Evolutionary conservation across 2,329 filamentous ascomycete species (phyloP), one percentile per base, ranked within the genome.

Genomic region (Allantophomopsis cytisporea): DNA sequence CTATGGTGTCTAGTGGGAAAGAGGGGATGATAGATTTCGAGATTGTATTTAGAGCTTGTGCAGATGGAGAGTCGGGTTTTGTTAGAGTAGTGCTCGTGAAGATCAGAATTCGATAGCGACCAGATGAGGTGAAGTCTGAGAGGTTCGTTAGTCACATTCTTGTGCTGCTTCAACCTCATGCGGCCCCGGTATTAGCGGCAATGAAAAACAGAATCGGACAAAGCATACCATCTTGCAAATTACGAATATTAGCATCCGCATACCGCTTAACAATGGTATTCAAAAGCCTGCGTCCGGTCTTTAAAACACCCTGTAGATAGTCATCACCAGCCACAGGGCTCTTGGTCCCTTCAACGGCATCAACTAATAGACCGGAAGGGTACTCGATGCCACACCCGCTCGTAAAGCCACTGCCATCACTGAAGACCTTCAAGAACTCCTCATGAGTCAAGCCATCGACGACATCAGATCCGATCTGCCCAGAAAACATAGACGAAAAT

Each of bases 1-100:
- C 80, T 36, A 84, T 66, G 73, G 80, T 38, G 74, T 75, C 3
- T 78, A 80, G 4, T 60, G 64, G 16, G 66, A 58, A 6, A 70
- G 5, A 21, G 4, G 31, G 21, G 2, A 48, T 37, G 12, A 54
- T 41, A 8, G 32, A 35, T 14, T 36, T 33, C 14, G 42, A 38
- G 16, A 50, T 33, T 11, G 40, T 7, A 4, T 18, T 7, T 11
- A 49, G 42, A 5, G 48, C 28, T 13, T n/a, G 18, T 3, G 41
- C 40, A 10, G 47, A 47, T 2, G 7, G 11, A 8, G 43, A 43
- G 5, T 40, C 20, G 13, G 40, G 21, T 1, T 34, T 21, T n/a
- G 50, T 43, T 15, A 52, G 45, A 15, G 52, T 45, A 5, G 23
- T 37, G 7, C 38, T 36, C 33, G 47, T 39, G 15, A 53, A 40